Conservation (phyloP, 2,329 filamentous ascomycete species). For the Paraphaeosphaeria minitans region DNA sequence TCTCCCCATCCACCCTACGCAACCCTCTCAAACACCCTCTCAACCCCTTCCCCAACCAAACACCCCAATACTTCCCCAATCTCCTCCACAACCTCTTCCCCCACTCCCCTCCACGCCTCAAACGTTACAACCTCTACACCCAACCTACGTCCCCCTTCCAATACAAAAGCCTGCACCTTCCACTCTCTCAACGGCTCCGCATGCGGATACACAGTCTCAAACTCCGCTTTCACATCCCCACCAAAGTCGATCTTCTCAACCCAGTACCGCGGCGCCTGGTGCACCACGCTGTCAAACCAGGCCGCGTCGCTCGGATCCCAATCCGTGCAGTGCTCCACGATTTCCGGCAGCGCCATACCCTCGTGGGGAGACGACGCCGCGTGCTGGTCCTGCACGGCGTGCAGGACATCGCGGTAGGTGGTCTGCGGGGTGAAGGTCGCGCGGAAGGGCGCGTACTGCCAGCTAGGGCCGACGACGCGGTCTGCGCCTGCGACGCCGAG, state of each 20-base stretch:
- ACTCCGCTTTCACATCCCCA: slow-evolving; percentile 31
- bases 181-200: slow-evolving; percentile 51
- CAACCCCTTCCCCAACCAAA: slow-evolving; percentile 26
- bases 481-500: slow-evolving; percentile 61
- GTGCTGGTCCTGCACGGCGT: slow-evolving; percentile 44
- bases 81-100: slow-evolving; percentile 56
- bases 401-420: slow-evolving; percentile 45
- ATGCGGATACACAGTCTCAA: slow-evolving; percentile 64
- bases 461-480: slow-evolving; percentile 66
- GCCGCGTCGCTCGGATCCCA: slow-evolving; percentile 33
- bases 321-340: slow-evolving; percentile 41
- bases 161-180: slow-evolving; percentile 65
- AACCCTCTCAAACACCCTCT: slow-evolving; percentile 25
- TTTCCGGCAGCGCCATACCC: slow-evolving; percentile 43
- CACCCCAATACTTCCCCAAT: slow-evolving; percentile 35
- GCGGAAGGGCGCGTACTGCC: slow-evolving; percentile 70
- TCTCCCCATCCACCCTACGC: neutral
- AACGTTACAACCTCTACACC: slow-evolving; percentile 66
- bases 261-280: slow-evolving; percentile 53
- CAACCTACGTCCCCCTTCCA: slow-evolving; percentile 56
- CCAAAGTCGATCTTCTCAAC: slow-evolving; percentile 61
- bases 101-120: slow-evolving; percentile 60
- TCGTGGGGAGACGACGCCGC: slow-evolving; percentile 42
- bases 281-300: slow-evolving; percentile 48
- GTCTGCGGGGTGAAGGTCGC: slow-evolving; percentile 59